Evolutionary conservation across 2,329 filamentous ascomycete species (phyloP), one percentile per base, ranked within the genome.

Genomic region (Fusarium tricinctum): DNA sequence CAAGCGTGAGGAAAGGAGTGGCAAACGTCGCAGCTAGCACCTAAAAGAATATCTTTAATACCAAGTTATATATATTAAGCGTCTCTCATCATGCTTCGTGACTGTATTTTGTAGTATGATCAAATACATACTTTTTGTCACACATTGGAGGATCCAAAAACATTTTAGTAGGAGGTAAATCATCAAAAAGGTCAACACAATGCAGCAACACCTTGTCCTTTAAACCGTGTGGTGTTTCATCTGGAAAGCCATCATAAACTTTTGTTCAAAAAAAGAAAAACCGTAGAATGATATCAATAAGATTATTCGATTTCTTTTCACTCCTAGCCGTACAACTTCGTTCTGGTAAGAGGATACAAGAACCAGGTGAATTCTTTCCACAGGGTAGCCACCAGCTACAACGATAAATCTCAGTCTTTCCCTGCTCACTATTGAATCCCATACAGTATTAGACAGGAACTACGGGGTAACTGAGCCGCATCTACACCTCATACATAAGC

Each of bases 1-100:
- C 53, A 38, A 53, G 40, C 48, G 39, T 61, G 65, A 52, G 48
- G 45, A 46, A 60, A 40, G 51, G 35, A 28, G 66, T 58, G 49
- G 66, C 50, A 44, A 68, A 58, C 50, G 58, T 51, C 39, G 53
- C 49, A 66, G 65, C 47, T 28, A 69, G 40, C 44, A 30, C 66
- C 59, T 56, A 66, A 66, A 69, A 69, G 42, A 64, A 56, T 48
- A 58, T 42, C 44, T 40, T 45, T 55, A 68, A 69, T 49, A 65
- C 53, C 65, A 55, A 54, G 23, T 54, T 51, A 48, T 45, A 62
- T 19, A 66, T 42, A 64, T 38, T 6, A 13, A 50, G 45, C 19
- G 26, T 30, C 5, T 56, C 14, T 23, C 43, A 28, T 15, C 30
- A 13, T 19, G 8, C 32, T 5, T 2, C 12, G 42, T 49, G 33